Conservation (phyloP, 2,329 filamentous ascomycete genomes). For the Verticillium albo-atrum region DNA sequence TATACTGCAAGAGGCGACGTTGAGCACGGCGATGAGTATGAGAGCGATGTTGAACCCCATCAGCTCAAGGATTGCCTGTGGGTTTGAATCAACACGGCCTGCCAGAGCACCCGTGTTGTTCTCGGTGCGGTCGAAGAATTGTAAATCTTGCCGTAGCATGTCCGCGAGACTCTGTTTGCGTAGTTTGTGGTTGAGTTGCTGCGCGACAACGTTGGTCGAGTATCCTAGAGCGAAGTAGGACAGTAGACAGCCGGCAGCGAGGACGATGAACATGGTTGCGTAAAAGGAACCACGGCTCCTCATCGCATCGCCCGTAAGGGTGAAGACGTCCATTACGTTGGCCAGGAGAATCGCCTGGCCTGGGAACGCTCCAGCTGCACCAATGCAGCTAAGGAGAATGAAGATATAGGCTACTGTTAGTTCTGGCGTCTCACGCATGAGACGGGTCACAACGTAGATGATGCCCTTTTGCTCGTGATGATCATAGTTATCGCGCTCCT, state of each 20-base stretch:
- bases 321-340: conserved; percentile 36
- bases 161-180: conserved; percentile 21
- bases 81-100: conserved; percentile 29
- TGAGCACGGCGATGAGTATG: conserved; percentile 31
- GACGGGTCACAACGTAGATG: conserved; percentile 22
- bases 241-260: conserved; percentile 39
- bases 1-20: conserved; percentile 30
- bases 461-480: conserved; percentile 25
- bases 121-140: conserved; percentile 36
- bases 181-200: conserved; percentile 17
- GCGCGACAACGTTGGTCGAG: conserved; percentile 26
- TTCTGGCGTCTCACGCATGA: conserved; percentile 32
- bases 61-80: conserved; percentile 34
- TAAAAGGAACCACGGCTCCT: conserved; percentile 43
- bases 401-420: conserved; percentile 29
- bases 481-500: conserved; percentile 31
- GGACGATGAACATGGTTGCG: conserved; percentile 50
- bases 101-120: conserved; percentile 33
- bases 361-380: conserved; percentile 30
- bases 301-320: conserved; percentile 24
- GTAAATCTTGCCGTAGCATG: conserved; percentile 34
- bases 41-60: conserved; percentile 37
- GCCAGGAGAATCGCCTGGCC: conserved; percentile 39
- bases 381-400: conserved; percentile 14
- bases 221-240: conserved; percentile 37